These are phyloP conservation scores for Saraca asoca DNA, from an alignment of 331 rosid species.

Conservation along the genomic window DNA sequence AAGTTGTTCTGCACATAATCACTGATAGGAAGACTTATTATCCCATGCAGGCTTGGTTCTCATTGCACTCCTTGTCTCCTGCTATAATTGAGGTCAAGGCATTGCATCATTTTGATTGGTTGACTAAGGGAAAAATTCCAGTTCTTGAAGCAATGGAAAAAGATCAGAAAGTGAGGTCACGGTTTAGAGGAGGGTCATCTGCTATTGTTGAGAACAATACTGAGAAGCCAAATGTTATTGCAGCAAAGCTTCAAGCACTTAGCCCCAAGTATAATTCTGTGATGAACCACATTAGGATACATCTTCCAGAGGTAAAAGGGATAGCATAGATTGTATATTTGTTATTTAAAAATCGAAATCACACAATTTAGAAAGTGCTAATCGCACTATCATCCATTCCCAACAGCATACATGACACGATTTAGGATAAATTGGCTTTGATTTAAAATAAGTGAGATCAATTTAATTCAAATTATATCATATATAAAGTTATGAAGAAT, in stretches of 20 bases:
- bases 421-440: too few relatives aligned
- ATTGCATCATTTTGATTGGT: slow-evolving; percentile 97
- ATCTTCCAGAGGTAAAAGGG: slow-evolving; percentile 83
- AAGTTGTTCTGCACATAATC: slow-evolving; percentile 81
- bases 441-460: too few relatives aligned
- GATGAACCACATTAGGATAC: slow-evolving; percentile 95
- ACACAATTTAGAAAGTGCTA: too few relatives aligned
- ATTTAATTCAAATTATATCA: too few relatives aligned
- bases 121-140: slow-evolving; percentile 90
- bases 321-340: background rate
- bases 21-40: slow-evolving; percentile 88
- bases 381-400: too few relatives aligned
- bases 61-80: slow-evolving; percentile 77
- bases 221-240: slow-evolving; percentile 81
- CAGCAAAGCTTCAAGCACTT: slow-evolving; percentile 93
- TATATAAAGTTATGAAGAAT: too few relatives aligned
- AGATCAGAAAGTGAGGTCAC: slow-evolving; percentile 83
- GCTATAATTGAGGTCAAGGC: slow-evolving; percentile 97
- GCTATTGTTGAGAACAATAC: slow-evolving; percentile 81
- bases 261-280: slow-evolving; percentile 97
- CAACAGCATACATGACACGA: too few relatives aligned
- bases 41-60: slow-evolving; percentile 99
- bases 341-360: background rate
- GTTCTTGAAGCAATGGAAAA: slow-evolving; percentile 99
- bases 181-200: slow-evolving; percentile 91